Evolutionary conservation across 2,329 filamentous ascomycete genomes (phyloP), one percentile per base, ranked within the genome.

Genomic region (Phialophora tarda): DNA sequence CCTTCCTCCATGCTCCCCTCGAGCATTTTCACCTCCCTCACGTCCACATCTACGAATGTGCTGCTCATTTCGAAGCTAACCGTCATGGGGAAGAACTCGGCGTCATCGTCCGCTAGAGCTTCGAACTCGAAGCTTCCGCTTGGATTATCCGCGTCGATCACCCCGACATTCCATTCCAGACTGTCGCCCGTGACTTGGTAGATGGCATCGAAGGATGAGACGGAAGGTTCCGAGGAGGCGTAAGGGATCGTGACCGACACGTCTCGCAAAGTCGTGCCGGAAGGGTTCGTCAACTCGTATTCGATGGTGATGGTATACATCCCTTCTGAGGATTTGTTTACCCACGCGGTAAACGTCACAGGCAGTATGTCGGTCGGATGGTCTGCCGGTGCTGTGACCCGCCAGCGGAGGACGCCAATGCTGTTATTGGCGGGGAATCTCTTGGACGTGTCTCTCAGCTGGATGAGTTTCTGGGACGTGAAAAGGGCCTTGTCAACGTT

Each of bases 1-100:
- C 75, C 76, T 68, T 82, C 78, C 30, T 78, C 80, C 75, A 80
- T 78, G 12, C 59, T 51, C 26, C 59, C 59, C 56, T 82, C 81
- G 63, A 82, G 67, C 41, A 82, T 69, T n/a, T 77, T 76, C 24
- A 79, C 79, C 58, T 74, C 73, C 30, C 74, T 75, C 56, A 98
- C 94, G 81, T 97, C 93, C 70, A 99, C 91, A 74, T 97, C 92
- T 59, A 98, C 86, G 78, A 92, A 97, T 30, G 95, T 94, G 65
- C 85, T 87, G 50, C 88, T 86, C 85, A 96, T 97, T 70, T 87
- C 89, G 80, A 99, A 99, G 62, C 89, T 86, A 67, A 98, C 89
- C 62, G 87, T 90, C 93, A 99, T 98, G 0, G 95, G 95, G 88
- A 99, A 99, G 82, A 98, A 98, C 74, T 97, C 93, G 64, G 92